These are phyloP conservation scores for Leishmania lainsoni DNA, from an alignment of 208 protist genomes.

Conservation along the genomic window DNA sequence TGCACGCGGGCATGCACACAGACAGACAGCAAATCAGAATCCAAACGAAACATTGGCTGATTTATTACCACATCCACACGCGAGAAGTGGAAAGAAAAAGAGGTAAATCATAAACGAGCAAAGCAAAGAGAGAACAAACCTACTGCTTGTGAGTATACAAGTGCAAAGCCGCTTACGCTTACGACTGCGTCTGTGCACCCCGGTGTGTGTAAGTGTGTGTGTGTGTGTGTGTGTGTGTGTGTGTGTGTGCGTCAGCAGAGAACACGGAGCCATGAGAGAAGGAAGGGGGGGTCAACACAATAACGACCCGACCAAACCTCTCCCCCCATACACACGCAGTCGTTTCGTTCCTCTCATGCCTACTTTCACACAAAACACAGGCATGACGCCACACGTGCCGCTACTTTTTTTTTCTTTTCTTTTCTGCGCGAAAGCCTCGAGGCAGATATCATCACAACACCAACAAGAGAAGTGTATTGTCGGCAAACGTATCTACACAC, in stretches of 20 bases:
- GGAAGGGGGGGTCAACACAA: neutral
- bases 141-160: no score
- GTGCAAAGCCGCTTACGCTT: no score
- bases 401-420: neutral
- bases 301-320: neutral
- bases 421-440: neutral
- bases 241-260: neutral
- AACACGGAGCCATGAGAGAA: neutral
- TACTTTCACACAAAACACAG: neutral
- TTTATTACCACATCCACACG: neutral
- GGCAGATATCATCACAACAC: neutral
- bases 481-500: no score
- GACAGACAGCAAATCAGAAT: neutral
- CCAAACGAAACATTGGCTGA: neutral
- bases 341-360: neutral
- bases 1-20: neutral
- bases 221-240: neutral
- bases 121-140: neutral
- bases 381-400: neutral
- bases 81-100: neutral
- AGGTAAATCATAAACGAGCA: neutral
- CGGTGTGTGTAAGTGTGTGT: neutral
- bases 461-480: neutral
- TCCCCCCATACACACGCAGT: neutral
- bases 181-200: no score